phyloP scores from a whole-genome alignment of 495 filamentous ascomycete genomes.

The Neurospora sp. region DNA sequence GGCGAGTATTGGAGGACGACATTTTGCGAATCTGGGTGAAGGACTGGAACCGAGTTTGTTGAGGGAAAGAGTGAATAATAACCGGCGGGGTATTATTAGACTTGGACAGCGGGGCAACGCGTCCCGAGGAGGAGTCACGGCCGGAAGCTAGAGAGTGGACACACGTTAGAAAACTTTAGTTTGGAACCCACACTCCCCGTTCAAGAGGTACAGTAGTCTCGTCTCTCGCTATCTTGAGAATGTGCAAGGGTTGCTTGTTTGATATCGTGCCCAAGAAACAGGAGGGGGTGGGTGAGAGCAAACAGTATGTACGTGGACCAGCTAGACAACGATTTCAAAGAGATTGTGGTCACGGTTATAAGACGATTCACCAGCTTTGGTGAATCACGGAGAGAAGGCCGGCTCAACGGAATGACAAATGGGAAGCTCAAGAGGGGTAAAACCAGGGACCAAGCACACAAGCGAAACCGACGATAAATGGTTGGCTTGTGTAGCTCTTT shows the following conservation, averaged over 20 bases:
- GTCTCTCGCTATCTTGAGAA: neutral
- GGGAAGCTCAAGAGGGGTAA: neutral
- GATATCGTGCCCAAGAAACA: neutral
- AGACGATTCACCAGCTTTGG: neutral
- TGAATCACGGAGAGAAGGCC: neutral
- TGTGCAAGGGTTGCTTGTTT: neutral
- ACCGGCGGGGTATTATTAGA: slow-evolving; percentile 8
- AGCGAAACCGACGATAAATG: neutral
- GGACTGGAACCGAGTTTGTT: slow-evolving; percentile 1
- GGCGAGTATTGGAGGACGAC: slow-evolving; percentile 28
- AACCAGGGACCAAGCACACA: neutral
- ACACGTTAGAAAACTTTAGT: neutral
- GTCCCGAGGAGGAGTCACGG: slow-evolving; percentile 4
- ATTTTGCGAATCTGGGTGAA: slow-evolving; percentile 20
- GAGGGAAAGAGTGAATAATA: neutral
- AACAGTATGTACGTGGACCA: neutral
- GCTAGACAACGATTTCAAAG: neutral
- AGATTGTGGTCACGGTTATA: neutral
- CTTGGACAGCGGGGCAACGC: slow-evolving; percentile 13
- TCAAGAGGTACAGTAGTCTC: neutral
- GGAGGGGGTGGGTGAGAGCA: neutral
- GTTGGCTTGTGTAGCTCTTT: neutral
- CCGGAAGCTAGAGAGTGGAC: neutral
- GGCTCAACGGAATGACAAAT: neutral
- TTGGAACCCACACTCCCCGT: neutral